Conservation (phyloP, 163 green algal genomes). For the Picocystis sp. region DNA sequence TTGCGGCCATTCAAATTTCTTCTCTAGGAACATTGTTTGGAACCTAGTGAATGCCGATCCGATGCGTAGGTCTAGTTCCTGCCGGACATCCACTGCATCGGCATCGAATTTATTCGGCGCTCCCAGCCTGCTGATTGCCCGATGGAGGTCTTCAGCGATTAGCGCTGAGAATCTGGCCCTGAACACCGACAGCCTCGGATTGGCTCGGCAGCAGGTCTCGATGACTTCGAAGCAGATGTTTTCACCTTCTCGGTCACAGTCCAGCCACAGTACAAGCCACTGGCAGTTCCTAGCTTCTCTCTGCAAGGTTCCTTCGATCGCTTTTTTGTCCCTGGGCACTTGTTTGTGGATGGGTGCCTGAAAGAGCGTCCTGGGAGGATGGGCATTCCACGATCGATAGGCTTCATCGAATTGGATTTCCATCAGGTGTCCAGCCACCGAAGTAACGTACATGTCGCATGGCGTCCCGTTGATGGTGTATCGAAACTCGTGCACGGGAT, state of each 20-base stretch:
- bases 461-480: slow-evolving; percentile 33
- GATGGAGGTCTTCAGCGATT: slow-evolving; percentile 38
- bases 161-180: slow-evolving; percentile 29
- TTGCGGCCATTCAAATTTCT: slow-evolving; percentile 53
- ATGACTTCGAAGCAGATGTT: slow-evolving; percentile 96
- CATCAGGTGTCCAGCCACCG: slow-evolving; percentile 82
- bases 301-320: slow-evolving; percentile 44
- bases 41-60: slow-evolving; percentile 91
- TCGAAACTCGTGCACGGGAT: slow-evolving; percentile 47
- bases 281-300: slow-evolving; percentile 39
- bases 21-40: slow-evolving; percentile 80
- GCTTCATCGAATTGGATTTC: slow-evolving; percentile 58
- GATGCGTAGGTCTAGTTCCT: slow-evolving; percentile 94
- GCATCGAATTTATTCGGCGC: slow-evolving; percentile 59
- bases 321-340: slow-evolving; percentile 6
- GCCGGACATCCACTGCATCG: slow-evolving; percentile 71
- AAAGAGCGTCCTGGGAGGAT: background rate
- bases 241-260: slow-evolving; percentile 95
- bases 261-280: slow-evolving; percentile 91
- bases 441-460: slow-evolving; percentile 79
- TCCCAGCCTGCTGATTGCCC: slow-evolving; percentile 48
- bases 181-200: slow-evolving; percentile 34
- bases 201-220: slow-evolving; percentile 22
- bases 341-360: background rate
- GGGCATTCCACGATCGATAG: slow-evolving; percentile 1